phyloP scores from a whole-genome alignment of 2,329 filamentous ascomycete species.

The Botrytis fabae region DNA sequence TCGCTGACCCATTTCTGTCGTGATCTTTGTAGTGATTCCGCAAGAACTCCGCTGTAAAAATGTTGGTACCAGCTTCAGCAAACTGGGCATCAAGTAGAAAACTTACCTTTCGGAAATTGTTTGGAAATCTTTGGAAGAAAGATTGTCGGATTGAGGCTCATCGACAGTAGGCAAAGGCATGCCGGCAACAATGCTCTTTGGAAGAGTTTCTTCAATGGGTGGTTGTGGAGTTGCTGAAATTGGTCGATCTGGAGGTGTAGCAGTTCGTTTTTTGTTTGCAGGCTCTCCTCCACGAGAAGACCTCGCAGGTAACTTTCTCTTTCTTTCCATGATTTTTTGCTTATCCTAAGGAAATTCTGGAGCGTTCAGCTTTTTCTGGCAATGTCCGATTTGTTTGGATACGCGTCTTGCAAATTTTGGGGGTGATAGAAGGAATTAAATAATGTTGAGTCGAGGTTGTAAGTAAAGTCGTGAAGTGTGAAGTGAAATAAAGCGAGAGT shows the following conservation, averaged over 20 bases:
- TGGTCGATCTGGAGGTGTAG: slow-evolving; percentile 56
- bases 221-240: slow-evolving; percentile 41
- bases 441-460: background rate
- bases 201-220: slow-evolving; percentile 49
- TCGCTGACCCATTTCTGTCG: slow-evolving; percentile 71
- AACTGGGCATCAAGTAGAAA: background rate
- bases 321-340: slow-evolving; percentile 57
- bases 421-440: slow-evolving; percentile 4
- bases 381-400: background rate
- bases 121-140: slow-evolving; percentile 68
- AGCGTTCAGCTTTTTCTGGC: too few relatives aligned
- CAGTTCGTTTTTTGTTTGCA: slow-evolving; percentile 58
- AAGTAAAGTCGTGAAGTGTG: background rate
- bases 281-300: slow-evolving; percentile 58
- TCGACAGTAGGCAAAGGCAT: slow-evolving; percentile 71
- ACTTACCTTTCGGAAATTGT: slow-evolving; percentile 68
- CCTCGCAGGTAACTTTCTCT: slow-evolving; percentile 64
- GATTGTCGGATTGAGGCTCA: slow-evolving; percentile 62
- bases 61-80: slow-evolving; percentile 24
- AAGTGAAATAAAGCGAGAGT: background rate
- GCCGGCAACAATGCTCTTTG: slow-evolving; percentile 62
- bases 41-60: slow-evolving; percentile 64
- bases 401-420: background rate
- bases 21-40: slow-evolving; percentile 71
- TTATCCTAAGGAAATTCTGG: background rate